Percentiles rank a stretch among this genome's conserved stretches.
These are phyloP conservation scores for Ceratobasidium sp. DNA, from an alignment of 1,284 basidiomycete species.

Conservation along the genomic window DNA sequence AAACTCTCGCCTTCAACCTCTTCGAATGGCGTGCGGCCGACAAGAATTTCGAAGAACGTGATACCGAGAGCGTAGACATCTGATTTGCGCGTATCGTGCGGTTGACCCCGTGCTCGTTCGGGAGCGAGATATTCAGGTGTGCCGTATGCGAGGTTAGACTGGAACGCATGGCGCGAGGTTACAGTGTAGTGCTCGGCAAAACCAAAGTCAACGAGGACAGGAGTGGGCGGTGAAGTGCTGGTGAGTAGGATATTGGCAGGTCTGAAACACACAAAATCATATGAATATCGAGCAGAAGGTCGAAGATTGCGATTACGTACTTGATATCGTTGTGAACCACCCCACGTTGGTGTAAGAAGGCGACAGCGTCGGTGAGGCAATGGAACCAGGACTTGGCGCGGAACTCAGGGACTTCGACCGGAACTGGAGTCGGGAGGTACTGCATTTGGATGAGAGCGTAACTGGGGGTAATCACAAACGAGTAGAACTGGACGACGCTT, in stretches of 20 bases:
- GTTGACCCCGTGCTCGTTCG: constrained; percentile 81
- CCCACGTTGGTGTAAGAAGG: constrained; percentile 83
- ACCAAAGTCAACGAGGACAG: constrained; percentile 90
- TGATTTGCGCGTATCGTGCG: constrained; percentile 89
- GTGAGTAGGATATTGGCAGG: constrained; percentile 89
- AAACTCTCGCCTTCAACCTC: constrained; percentile 79
- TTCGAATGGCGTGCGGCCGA: constrained; percentile 92
- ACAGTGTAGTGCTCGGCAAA: constrained; percentile 80
- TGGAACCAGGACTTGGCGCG: constrained; percentile 85
- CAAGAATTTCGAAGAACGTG: constrained; percentile 90
- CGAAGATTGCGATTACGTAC: constrained; percentile 54
- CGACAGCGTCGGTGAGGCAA: constrained; percentile 83
- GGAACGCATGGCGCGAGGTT: constrained; percentile 68
- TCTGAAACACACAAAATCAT: constrained; percentile 51
- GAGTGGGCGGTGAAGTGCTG: constrained; percentile 61
- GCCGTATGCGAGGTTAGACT: constrained; percentile 83
- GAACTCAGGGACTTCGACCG: constrained; percentile 79
- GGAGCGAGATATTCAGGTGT: constrained; percentile 94
- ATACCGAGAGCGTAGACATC: constrained; percentile 94
- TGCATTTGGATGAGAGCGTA: constrained; percentile 88
- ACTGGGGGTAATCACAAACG: constrained; percentile 89
- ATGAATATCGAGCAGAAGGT: neutral
- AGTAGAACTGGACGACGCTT: constrained; percentile 87
- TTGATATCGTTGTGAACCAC: constrained; percentile 97
- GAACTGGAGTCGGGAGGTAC: constrained; percentile 76